Percentiles rank a stretch among this genome's conserved stretches.
These are phyloP conservation scores for Diversispora eburnea DNA, from an alignment of 192 early-diverging fungal genomes.

Conservation along the genomic window DNA sequence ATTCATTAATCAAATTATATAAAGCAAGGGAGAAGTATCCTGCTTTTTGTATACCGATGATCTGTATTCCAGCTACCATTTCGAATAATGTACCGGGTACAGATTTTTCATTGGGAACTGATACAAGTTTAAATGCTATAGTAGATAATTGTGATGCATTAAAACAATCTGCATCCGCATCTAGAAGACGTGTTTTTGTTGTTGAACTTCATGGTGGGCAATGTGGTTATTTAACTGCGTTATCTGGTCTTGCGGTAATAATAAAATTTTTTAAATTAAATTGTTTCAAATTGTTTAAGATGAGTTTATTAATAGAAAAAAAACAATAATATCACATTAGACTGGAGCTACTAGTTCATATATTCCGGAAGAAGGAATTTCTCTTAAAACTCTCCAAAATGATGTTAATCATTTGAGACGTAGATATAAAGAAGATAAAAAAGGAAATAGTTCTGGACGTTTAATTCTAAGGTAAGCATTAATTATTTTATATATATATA, in stretches of 20 bases:
- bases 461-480: constrained; percentile 67
- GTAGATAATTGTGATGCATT: constrained; percentile 87
- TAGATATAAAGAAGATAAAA: constrained; percentile 75
- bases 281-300: neutral
- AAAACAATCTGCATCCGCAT: constrained; percentile 88
- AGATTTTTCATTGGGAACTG: constrained; percentile 90
- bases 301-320: neutral
- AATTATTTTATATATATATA: neutral
- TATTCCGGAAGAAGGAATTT: constrained; percentile 90
- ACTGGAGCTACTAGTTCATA: constrained; percentile 88
- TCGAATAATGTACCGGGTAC: constrained; percentile 98
- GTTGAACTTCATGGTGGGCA: constrained; percentile 97
- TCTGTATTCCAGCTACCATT: constrained; percentile 89
- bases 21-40: constrained; percentile 76
- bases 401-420: constrained; percentile 78
- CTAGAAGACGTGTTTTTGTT: constrained; percentile 88
- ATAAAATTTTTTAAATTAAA: neutral
- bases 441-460: constrained; percentile 74
- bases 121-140: constrained; percentile 93
- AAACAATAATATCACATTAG: constrained; percentile 16
- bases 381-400: constrained; percentile 70
- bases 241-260: constrained; percentile 70
- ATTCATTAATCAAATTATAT: constrained; percentile 69
- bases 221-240: constrained; percentile 87
- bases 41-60: constrained; percentile 91